phyloP scores from a whole-genome alignment of 129 eudicot species.

The Arctium lappa region DNA sequence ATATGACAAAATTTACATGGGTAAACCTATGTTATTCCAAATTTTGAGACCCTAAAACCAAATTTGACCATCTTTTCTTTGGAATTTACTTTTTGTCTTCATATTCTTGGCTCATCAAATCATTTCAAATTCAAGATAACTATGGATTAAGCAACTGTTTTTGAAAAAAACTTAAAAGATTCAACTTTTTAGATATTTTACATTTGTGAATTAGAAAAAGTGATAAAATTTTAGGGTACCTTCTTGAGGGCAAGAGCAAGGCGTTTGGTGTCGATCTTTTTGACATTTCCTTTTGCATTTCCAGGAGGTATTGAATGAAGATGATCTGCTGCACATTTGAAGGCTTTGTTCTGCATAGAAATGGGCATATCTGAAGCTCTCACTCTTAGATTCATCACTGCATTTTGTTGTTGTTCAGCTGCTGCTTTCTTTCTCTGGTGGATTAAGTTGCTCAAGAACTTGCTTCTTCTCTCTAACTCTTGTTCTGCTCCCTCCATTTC shows the following conservation, averaged over 20 bases:
- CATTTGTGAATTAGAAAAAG: background rate
- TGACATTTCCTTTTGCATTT: conserved; percentile 6
- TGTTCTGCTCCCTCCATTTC: conserved; percentile 53
- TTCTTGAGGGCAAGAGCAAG: conserved; percentile 85
- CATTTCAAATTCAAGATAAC: background rate
- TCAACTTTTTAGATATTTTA: no score
- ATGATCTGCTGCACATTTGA: conserved; percentile 42
- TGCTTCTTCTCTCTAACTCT: conserved; percentile 85
- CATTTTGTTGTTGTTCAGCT: conserved; percentile 32
- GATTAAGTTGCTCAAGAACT: conserved; percentile 64
- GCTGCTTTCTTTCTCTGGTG: conserved; percentile 48
- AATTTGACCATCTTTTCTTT: conserved; percentile 21
- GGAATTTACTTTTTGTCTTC: conserved; percentile 19
- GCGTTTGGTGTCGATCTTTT: conserved; percentile 67
- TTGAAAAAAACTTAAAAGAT: no score
- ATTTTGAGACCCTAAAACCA: conserved; percentile 17
- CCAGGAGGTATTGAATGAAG: conserved; percentile 42
- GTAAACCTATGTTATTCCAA: background rate
- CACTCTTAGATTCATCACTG: conserved; percentile 43
- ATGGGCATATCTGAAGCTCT: conserved; percentile 81
- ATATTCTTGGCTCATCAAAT: conserved; percentile 10
- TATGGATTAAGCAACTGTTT: background rate
- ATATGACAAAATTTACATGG: background rate
- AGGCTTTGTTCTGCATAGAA: conserved; percentile 62
- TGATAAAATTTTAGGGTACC: conserved; percentile 20